Evolutionary conservation across 2,329 filamentous ascomycete genomes (phyloP).

Genomic region (Ciborinia camelliae): DNA sequence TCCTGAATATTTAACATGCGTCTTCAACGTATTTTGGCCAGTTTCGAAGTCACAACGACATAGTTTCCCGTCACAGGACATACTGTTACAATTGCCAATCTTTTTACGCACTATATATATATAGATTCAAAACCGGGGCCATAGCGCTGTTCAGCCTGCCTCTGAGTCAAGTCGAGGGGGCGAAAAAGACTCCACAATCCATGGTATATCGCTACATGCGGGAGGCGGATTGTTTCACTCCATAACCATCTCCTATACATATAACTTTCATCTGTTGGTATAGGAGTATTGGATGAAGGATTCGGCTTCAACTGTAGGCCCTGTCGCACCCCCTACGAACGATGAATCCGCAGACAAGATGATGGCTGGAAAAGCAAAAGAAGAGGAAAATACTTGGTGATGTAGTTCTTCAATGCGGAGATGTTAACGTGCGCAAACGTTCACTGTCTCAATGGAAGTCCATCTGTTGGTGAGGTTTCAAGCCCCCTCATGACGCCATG

Average conservation of each 20-base stretch:
- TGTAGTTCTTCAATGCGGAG: constrained; percentile 5
- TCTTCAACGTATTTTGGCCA: constrained; percentile 13
- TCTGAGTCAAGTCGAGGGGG: neutral
- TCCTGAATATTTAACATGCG: neutral
- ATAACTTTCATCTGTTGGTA: constrained; percentile 1
- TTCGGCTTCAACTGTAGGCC: constrained; percentile 12
- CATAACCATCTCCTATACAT: neutral
- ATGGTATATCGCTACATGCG: constrained; percentile 8
- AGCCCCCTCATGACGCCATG: constrained; percentile 8
- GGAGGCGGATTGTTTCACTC: neutral
- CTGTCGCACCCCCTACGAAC: neutral
- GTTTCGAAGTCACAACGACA: constrained; percentile 13
- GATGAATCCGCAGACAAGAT: neutral
- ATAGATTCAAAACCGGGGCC: constrained; percentile 17
- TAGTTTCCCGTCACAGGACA: constrained; percentile 10
- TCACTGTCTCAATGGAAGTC: constrained; percentile 4
- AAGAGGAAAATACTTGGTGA: neutral
- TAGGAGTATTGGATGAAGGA: constrained; percentile 8
- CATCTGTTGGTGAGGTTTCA: constrained; percentile 14
- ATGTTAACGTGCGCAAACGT: constrained; percentile 2
- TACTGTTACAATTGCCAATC: constrained; percentile 15
- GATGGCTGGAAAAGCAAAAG: neutral
- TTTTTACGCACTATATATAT: constrained; percentile 15
- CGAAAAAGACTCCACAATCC: neutral
- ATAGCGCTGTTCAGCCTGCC: constrained; percentile 17